A percentile compares a stretch with the other conserved stretches of the same genome.
Conservation (phyloP, 83 land plant species). For the Thuja plicata region DNA sequence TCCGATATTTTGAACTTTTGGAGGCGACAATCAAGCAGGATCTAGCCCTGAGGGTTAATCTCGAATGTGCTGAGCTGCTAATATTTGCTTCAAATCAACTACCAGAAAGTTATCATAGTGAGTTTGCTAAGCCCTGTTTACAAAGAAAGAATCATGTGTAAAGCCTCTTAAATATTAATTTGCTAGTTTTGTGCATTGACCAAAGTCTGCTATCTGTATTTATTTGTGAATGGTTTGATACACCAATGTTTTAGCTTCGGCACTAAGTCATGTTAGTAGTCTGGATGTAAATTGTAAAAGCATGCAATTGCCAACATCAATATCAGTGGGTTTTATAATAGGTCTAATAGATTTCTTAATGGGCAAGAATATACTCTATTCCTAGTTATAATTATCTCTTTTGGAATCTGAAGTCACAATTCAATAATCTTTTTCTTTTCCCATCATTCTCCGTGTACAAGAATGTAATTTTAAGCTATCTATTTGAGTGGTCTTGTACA, state of each 20-base stretch:
- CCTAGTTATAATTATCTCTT: not conserved
- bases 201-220: not conserved
- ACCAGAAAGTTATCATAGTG: slow-evolving; percentile 36
- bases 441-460: not conserved
- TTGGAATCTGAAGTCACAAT: not conserved
- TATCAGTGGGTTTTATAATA: not conserved
- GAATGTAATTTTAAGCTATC: not conserved
- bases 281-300: not conserved
- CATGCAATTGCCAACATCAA: not conserved
- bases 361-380: not conserved
- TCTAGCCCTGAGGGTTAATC: slow-evolving; percentile 26
- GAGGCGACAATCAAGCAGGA: slow-evolving; percentile 28
- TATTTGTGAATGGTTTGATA: not conserved
- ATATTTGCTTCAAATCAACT: slow-evolving; percentile 37
- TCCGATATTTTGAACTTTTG: slow-evolving; percentile 24
- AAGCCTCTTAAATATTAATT: not conserved
- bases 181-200: not conserved
- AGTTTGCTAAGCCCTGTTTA: slow-evolving; percentile 13
- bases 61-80: slow-evolving; percentile 40
- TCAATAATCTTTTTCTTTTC: not conserved
- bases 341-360: not conserved
- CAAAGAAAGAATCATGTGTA: not conserved
- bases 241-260: not conserved
- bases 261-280: not conserved
- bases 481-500: not conserved